A percentile compares a stretch with the other conserved stretches of the same genome.
Evolutionary conservation across 1,284 basidiomycete genomes (phyloP).

Genomic region (Ganoderma lucidum): DNA sequence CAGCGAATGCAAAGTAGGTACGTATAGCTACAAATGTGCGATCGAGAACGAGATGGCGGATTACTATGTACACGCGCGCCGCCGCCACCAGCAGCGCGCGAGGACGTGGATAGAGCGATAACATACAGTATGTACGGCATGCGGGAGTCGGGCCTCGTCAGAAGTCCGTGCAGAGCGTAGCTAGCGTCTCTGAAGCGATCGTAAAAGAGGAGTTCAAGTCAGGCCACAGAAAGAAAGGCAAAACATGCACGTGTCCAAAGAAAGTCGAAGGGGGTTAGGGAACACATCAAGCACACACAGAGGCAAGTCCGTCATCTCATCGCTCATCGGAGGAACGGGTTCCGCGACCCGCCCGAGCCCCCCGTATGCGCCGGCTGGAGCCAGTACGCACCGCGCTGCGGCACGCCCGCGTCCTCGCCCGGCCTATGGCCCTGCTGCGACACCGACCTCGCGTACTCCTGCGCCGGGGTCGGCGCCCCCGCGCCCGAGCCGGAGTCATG

Average conservation of each 20-base stretch:
- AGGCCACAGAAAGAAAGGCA: not conserved
- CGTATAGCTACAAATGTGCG: conserved; percentile 11
- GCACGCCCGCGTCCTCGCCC: conserved; percentile 17
- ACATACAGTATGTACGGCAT: conserved; percentile 1
- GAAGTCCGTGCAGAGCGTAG: conserved; percentile 21
- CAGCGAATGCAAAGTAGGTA: conserved; percentile 5
- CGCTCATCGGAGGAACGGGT: conserved; percentile 43
- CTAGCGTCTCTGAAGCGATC: not conserved
- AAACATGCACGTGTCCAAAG: conserved; percentile 25
- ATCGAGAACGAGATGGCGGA: not conserved
- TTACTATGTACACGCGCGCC: conserved; percentile 3
- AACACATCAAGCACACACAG: not conserved
- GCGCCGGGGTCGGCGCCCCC: conserved; percentile 60
- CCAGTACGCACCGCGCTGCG: conserved; percentile 42
- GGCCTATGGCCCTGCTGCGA: conserved; percentile 33
- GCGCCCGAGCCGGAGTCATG: not conserved
- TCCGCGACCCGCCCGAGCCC: conserved; percentile 44
- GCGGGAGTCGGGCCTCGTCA: conserved; percentile 11
- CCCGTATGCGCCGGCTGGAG: conserved; percentile 45
- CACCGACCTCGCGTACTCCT: conserved; percentile 62
- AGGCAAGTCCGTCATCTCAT: not conserved
- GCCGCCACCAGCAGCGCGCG: not conserved
- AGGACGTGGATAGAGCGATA: not conserved
- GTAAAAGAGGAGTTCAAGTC: not conserved
- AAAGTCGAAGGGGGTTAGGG: conserved; percentile 26